These are phyloP conservation scores for Nigrospora sphaerica DNA, from an alignment of 2,329 filamentous ascomycete species.

Conservation along the genomic window DNA sequence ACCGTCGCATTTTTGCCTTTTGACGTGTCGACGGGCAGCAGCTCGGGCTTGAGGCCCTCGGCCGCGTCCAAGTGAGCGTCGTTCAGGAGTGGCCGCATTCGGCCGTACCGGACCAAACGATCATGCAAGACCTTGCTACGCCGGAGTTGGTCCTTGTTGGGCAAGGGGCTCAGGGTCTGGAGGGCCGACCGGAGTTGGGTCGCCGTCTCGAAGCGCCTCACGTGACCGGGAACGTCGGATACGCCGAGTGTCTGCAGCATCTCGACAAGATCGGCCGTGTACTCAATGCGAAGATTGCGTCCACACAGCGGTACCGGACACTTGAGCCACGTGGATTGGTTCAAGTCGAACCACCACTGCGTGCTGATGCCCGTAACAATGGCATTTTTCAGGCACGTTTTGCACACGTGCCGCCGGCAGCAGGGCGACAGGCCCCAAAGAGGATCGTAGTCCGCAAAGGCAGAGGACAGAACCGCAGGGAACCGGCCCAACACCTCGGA, in stretches of 20 bases:
- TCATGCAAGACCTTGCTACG: constrained; percentile 5
- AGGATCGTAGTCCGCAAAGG: constrained; percentile 5
- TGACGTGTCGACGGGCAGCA: constrained; percentile 3
- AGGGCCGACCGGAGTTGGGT: constrained; percentile 2
- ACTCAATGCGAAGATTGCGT: constrained; percentile 2
- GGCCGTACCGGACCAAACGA: constrained; percentile 2
- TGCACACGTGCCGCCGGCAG: constrained; percentile 7
- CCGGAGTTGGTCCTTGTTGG: constrained; percentile 3
- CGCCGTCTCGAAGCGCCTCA: constrained; percentile 1
- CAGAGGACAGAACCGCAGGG: constrained; percentile 1
- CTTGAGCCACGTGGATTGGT: constrained; percentile 3
- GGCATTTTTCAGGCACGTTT: constrained; percentile 5
- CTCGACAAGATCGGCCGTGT: constrained; percentile 1
- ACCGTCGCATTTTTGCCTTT: not conserved
- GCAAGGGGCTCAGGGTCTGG: constrained; percentile 1
- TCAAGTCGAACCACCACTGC: constrained; percentile 6
- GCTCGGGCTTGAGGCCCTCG: not conserved
- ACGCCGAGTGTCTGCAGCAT: constrained; percentile 3
- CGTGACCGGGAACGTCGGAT: not conserved
- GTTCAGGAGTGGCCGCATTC: constrained; percentile 4
- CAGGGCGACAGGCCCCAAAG: constrained; percentile 3
- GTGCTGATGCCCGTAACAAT: constrained; percentile 4
- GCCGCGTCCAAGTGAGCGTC: not conserved
- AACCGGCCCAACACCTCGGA: constrained; percentile 5
- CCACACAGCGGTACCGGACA: constrained; percentile 6